Conservation (phyloP, 169 alveolate genomes). For the Plasmodium inui region DNA sequence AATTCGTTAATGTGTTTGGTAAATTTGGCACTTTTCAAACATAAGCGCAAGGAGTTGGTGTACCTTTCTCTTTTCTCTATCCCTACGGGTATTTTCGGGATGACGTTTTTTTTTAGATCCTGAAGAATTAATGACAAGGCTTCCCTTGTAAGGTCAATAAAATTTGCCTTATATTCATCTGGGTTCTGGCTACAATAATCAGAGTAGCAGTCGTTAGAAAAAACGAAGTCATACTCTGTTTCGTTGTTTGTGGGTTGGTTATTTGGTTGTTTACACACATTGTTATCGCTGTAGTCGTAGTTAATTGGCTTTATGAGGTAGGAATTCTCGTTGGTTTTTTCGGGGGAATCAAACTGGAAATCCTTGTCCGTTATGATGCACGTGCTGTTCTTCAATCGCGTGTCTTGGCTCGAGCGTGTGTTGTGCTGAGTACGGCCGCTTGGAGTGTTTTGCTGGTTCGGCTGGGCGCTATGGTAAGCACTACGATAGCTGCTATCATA, state of each 20-base stretch:
- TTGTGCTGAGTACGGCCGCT: neutral
- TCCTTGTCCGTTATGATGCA: conserved; percentile 62
- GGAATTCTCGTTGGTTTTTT: conserved; percentile 30
- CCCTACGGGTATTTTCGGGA: conserved; percentile 69
- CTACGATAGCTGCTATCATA: neutral
- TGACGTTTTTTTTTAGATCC: conserved; percentile 61
- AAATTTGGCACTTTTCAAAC: conserved; percentile 58
- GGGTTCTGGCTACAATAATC: conserved; percentile 23
- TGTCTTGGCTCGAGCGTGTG: neutral
- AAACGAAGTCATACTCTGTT: conserved; percentile 20
- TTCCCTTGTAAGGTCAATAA: conserved; percentile 68
- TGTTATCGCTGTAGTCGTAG: conserved; percentile 29
- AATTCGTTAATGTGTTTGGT: conserved; percentile 56
- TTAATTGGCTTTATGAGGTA: conserved; percentile 4
- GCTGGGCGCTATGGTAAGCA: neutral
- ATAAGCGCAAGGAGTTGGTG: conserved; percentile 44
- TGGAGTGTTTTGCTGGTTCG: neutral
- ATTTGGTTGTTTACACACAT: neutral
- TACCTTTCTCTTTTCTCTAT: conserved; percentile 70
- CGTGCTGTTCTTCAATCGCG: neutral
- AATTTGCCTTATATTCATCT: conserved; percentile 49
- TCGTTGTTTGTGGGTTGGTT: neutral
- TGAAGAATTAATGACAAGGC: conserved; percentile 54
- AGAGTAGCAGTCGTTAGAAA: conserved; percentile 42
- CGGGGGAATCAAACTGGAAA: conserved; percentile 67